Percentiles rank a stretch among this genome's conserved stretches.
These are phyloP conservation scores for Trametes punicea DNA, from an alignment of 768 basidiomycete species.

Conservation along the genomic window DNA sequence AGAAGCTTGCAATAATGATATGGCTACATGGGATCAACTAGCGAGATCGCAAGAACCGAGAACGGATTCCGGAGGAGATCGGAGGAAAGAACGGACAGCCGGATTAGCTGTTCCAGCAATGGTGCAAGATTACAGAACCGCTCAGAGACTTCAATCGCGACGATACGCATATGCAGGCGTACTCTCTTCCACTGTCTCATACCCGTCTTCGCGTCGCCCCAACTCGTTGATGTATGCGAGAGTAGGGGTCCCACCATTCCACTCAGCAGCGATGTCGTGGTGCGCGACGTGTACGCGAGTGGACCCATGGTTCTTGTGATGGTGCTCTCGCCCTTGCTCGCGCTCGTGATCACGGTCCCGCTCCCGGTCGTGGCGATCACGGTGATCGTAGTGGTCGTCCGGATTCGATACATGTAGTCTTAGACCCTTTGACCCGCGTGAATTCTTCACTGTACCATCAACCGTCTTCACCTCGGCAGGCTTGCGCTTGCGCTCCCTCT, in stretches of 20 bases:
- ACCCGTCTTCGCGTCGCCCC: slow-evolving; percentile 13
- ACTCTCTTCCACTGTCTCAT: slow-evolving; percentile 5
- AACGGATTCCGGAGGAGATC: too few relatives aligned
- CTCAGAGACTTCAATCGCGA: background rate
- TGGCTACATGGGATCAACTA: too few relatives aligned
- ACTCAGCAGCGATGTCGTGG: background rate
- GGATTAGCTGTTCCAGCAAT: too few relatives aligned
- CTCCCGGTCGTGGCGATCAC: background rate
- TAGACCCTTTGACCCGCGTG: slow-evolving; percentile 9
- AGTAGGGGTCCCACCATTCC: background rate
- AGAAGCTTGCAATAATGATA: too few relatives aligned
- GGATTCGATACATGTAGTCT: slow-evolving; percentile 24
- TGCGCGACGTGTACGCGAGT: slow-evolving; percentile 9
- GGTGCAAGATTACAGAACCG: background rate
- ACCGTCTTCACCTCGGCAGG: background rate
- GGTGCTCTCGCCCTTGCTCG: background rate
- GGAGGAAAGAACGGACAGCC: too few relatives aligned
- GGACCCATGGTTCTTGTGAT: slow-evolving; percentile 4
- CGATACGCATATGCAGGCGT: background rate
- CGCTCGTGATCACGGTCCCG: background rate
- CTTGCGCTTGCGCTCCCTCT: background rate
- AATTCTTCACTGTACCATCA: background rate
- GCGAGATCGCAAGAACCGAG: too few relatives aligned
- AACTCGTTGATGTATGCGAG: slow-evolving; percentile 5
- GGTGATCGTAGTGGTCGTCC: slow-evolving; percentile 10